Conservation (phyloP, 2,329 filamentous ascomycete species). For the Aspergillus awamori region DNA sequence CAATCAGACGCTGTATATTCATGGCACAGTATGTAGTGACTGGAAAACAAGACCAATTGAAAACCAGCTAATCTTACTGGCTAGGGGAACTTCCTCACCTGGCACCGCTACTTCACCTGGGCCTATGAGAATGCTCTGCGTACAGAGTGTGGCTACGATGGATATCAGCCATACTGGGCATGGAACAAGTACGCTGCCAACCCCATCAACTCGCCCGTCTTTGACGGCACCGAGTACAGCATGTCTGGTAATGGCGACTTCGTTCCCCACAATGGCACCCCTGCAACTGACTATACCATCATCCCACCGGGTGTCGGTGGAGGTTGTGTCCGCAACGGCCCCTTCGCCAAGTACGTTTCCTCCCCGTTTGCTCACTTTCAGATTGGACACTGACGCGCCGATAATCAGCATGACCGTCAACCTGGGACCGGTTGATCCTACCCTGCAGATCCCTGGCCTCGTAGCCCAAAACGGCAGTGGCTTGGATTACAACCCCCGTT, state of each 20-base stretch:
- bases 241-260: slow-evolving; percentile 51
- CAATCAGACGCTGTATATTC: slow-evolving; percentile 51
- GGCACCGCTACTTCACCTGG: slow-evolving; percentile 50
- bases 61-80: neutral
- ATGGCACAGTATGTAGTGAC: slow-evolving; percentile 34
- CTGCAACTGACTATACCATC: slow-evolving; percentile 31
- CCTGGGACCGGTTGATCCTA: slow-evolving; percentile 31
- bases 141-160: slow-evolving; percentile 50
- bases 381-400: neutral
- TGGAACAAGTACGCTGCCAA: slow-evolving; percentile 39
- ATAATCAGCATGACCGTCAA: slow-evolving; percentile 30
- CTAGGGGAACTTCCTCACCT: slow-evolving; percentile 42
- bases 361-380: neutral
- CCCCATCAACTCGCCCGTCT: slow-evolving; percentile 33
- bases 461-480: slow-evolving; percentile 21
- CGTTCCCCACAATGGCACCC: slow-evolving; percentile 28
- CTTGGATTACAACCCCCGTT: slow-evolving; percentile 36
- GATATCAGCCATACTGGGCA: slow-evolving; percentile 44
- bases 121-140: slow-evolving; percentile 49
- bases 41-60: no score
- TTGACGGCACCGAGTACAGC: slow-evolving; percentile 44
- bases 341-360: slow-evolving; percentile 1
- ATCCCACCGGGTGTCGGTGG: slow-evolving; percentile 30
- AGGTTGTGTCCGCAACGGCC: slow-evolving; percentile 8
- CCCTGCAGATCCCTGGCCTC: slow-evolving; percentile 19